Conservation (phyloP, 1,284 basidiomycete genomes). For the Tilletia horrida region DNA sequence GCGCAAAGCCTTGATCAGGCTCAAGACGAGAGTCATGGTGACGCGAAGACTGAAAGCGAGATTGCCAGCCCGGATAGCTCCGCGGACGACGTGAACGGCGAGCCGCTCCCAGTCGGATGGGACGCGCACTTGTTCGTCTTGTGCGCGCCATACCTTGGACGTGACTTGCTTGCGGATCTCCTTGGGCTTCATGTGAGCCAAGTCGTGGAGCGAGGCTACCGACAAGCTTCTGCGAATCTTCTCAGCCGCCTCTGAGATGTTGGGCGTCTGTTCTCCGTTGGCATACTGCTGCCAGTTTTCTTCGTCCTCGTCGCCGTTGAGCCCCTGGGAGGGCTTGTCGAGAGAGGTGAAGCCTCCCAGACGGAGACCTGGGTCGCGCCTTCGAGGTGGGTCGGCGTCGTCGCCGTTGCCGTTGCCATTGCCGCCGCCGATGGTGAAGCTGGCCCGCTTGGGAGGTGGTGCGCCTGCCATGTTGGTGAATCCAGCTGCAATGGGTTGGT, state of each 20-base stretch:
- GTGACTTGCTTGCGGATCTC: conserved; percentile 44
- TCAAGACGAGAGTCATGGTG: conserved; percentile 42
- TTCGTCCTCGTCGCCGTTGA: conserved; percentile 24
- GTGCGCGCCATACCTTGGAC: conserved; percentile 51
- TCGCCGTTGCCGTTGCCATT: background rate
- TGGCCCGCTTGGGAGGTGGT: conserved; percentile 1
- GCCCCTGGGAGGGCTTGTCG: background rate
- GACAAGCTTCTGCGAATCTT: conserved; percentile 62
- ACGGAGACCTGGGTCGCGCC: conserved; percentile 17
- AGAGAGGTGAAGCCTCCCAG: conserved; percentile 19
- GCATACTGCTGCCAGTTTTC: conserved; percentile 25
- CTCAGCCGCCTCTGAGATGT: conserved; percentile 62
- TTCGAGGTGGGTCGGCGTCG: background rate
- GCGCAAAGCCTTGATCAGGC: conserved; percentile 45
- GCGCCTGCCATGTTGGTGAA: background rate
- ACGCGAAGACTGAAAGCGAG: conserved; percentile 47
- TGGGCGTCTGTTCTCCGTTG: conserved; percentile 43
- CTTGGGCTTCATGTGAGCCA: conserved; percentile 40
- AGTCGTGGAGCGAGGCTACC: conserved; percentile 43
- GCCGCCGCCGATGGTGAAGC: conserved; percentile 17
- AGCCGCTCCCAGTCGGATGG: conserved; percentile 52
- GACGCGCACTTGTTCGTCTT: conserved; percentile 46
- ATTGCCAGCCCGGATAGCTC: conserved; percentile 44
- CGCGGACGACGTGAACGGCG: conserved; percentile 45
- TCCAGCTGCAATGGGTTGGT: no score